Conservation (phyloP, 164 flowering plant species). For the Liriodendron chinense region DNA sequence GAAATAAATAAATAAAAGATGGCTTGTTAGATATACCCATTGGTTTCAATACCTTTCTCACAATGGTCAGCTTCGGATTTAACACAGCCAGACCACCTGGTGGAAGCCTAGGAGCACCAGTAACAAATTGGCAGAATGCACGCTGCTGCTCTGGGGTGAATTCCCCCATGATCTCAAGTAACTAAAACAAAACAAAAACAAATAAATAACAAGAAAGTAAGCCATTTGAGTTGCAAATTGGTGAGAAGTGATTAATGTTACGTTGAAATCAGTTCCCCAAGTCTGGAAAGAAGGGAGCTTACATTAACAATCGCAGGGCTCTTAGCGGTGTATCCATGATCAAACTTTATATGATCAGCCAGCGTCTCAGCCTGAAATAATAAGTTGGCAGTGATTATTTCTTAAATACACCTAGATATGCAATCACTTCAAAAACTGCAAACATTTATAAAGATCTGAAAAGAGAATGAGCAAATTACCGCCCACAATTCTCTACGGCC, state of each 20-base stretch:
- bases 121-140: slow-evolving; percentile 97
- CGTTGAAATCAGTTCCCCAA: background rate
- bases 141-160: slow-evolving; percentile 93
- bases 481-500: slow-evolving; percentile 97
- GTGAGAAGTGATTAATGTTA: no score
- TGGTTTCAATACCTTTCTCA: slow-evolving; percentile 70
- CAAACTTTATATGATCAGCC: slow-evolving; percentile 93
- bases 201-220: no score
- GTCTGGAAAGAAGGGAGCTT: slow-evolving; percentile 12
- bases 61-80: slow-evolving; percentile 93
- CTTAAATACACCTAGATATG: background rate
- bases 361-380: slow-evolving; percentile 77
- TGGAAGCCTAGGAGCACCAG: slow-evolving; percentile 99
- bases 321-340: slow-evolving; percentile 96
- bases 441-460: background rate
- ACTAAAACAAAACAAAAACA: slow-evolving; percentile 36
- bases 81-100: slow-evolving; percentile 98
- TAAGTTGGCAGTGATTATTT: background rate
- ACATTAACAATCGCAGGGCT: slow-evolving; percentile 89
- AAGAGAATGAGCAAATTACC: slow-evolving; percentile 36
- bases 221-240: background rate
- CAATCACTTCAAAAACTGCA: background rate
- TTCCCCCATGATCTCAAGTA: slow-evolving; percentile 96
- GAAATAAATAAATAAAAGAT: no score
- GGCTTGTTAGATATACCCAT: background rate